Conservation (phyloP, 2,329 filamentous ascomycete genomes). For the Xylariaceae sp. region DNA sequence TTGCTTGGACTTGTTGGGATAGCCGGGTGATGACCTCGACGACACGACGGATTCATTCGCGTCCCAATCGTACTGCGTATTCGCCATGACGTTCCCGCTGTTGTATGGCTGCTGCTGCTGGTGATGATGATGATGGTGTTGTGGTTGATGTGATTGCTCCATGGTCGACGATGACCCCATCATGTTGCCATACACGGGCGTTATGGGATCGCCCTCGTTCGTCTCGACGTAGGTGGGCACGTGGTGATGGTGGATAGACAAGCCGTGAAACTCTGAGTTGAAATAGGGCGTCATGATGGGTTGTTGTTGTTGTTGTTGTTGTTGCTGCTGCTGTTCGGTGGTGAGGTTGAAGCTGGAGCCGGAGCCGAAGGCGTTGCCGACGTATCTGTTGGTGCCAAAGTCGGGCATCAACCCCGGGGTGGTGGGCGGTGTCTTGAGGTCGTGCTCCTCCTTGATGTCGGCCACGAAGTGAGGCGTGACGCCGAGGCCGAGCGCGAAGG, state of each 20-base stretch:
- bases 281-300: conserved; percentile 40
- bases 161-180: conserved; percentile 32
- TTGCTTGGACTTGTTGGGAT: conserved; percentile 34
- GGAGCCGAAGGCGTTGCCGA: conserved; percentile 27
- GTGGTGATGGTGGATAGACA: conserved; percentile 34
- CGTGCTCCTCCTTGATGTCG: conserved; percentile 35
- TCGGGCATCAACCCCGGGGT: conserved; percentile 45
- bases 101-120: conserved; percentile 34
- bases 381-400: conserved; percentile 36
- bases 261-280: conserved; percentile 41
- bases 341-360: conserved; percentile 28
- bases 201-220: conserved; percentile 41
- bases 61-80: conserved; percentile 49
- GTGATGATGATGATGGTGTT: conserved; percentile 4
- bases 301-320: too few relatives aligned
- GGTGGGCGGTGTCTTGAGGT: conserved; percentile 48
- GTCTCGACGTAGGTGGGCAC: conserved; percentile 44
- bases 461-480: conserved; percentile 19
- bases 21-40: conserved; percentile 34
- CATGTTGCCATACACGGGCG: conserved; percentile 41
- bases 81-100: conserved; percentile 32
- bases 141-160: too few relatives aligned
- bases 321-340: conserved; percentile 41
- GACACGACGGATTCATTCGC: conserved; percentile 38
- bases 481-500: conserved; percentile 27